These are phyloP conservation scores for Nemania sp. DNA, from an alignment of 2,329 filamentous ascomycete species.

Conservation along the genomic window DNA sequence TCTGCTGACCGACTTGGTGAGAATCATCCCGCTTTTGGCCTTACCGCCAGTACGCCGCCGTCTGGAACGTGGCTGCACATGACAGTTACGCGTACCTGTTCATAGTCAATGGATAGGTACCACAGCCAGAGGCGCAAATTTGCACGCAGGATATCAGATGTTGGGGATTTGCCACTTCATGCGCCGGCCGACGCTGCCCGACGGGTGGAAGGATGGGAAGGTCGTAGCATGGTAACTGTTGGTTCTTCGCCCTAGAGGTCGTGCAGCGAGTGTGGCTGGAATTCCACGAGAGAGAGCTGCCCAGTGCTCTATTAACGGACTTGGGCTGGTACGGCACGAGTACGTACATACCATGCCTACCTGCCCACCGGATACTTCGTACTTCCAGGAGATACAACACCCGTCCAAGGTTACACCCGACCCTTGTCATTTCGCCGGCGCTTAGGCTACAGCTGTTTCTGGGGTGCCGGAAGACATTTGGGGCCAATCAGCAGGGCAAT, in stretches of 20 bases:
- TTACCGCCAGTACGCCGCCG: slow-evolving; percentile 23
- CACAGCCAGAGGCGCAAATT: slow-evolving; percentile 1
- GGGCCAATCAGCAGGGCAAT: slow-evolving; percentile 32
- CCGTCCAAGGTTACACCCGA: slow-evolving; percentile 31
- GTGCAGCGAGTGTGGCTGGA: slow-evolving; percentile 22
- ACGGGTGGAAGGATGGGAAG: slow-evolving; percentile 10
- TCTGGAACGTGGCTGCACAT: slow-evolving; percentile 3
- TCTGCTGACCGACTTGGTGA: slow-evolving; percentile 25
- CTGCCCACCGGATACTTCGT: not conserved
- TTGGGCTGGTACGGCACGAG: slow-evolving; percentile 31
- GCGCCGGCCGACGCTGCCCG: slow-evolving; percentile 23
- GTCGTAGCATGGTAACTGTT: not conserved
- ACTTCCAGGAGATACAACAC: slow-evolving; percentile 20
- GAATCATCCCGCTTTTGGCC: slow-evolving; percentile 6
- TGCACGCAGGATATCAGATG: slow-evolving; percentile 10
- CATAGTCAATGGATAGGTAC: not conserved
- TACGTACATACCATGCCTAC: too few relatives aligned
- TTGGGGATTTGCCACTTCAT: slow-evolving; percentile 23
- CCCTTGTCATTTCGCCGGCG: slow-evolving; percentile 36
- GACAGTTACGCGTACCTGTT: not conserved
- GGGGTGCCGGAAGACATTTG: slow-evolving; percentile 27
- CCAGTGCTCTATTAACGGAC: slow-evolving; percentile 26
- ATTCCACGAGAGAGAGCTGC: not conserved
- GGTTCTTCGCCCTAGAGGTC: slow-evolving; percentile 17
- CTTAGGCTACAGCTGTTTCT: slow-evolving; percentile 38